These are phyloP conservation scores for Ettlia oleoabundans DNA, from an alignment of 139 green algal genomes.

Conservation along the genomic window DNA sequence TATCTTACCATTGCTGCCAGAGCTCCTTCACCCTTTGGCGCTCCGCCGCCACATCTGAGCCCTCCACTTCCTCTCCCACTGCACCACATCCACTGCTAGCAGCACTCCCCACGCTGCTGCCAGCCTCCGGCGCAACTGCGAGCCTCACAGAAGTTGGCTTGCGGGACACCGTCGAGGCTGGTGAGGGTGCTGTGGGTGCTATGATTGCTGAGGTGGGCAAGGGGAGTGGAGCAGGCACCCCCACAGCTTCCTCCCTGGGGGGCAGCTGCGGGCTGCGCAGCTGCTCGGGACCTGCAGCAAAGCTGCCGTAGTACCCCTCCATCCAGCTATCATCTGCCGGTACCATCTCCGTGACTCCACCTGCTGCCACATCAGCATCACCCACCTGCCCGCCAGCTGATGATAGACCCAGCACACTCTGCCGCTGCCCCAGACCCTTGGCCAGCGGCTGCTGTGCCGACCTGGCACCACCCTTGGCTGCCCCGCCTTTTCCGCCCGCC, in stretches of 20 bases:
- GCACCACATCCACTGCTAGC: background rate
- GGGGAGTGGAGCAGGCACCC: background rate
- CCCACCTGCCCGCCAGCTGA: too few species aligned
- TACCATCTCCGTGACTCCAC: too few species aligned
- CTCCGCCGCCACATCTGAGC: slow-evolving; percentile 45
- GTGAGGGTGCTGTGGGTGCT: too few species aligned
- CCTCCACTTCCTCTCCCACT: slow-evolving; percentile 6
- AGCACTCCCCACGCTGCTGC: background rate
- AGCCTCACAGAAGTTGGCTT: slow-evolving; percentile 31
- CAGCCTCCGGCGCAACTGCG: background rate
- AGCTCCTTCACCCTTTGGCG: slow-evolving; percentile 28
- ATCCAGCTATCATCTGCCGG: slow-evolving; percentile 9
- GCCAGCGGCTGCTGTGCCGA: too few species aligned
- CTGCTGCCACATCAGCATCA: too few species aligned
- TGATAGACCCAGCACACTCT: background rate
- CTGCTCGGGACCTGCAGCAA: background rate
- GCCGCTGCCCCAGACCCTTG: background rate
- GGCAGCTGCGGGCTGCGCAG: slow-evolving; percentile 7
- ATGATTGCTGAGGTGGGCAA: too few species aligned
- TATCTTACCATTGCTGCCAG: slow-evolving; percentile 33
- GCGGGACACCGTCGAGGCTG: background rate
- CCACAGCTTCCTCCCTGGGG: background rate
- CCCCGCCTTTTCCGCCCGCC: background rate
- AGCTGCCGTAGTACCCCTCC: slow-evolving; percentile 7
- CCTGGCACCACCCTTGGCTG: background rate